These are phyloP conservation scores for Fusarium sororula DNA, from an alignment of 2,329 filamentous ascomycete species.

Conservation along the genomic window DNA sequence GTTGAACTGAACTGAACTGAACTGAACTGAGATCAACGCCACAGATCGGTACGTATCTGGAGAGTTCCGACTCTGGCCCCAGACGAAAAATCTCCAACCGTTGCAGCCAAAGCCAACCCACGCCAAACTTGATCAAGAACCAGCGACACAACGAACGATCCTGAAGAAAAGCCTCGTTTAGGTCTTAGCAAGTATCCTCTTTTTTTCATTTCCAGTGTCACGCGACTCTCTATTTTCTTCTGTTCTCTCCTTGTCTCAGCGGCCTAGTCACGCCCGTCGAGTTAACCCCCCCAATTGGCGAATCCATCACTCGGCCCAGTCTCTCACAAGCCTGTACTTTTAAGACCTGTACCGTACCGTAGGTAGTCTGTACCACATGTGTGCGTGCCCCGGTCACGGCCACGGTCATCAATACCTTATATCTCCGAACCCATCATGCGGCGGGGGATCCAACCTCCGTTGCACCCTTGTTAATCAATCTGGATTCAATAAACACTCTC, in stretches of 20 bases:
- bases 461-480: constrained; percentile 61
- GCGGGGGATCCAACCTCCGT: constrained; percentile 65
- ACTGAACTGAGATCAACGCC: constrained; percentile 5
- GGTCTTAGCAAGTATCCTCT: constrained; percentile 17
- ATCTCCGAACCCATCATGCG: constrained; percentile 58
- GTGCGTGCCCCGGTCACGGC: constrained; percentile 38
- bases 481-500: constrained; percentile 63
- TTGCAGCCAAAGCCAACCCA: constrained; percentile 8
- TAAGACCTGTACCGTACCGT: constrained; percentile 10
- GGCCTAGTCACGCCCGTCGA: constrained; percentile 9
- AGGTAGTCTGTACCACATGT: constrained; percentile 23
- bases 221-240: constrained; percentile 28
- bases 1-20: not conserved
- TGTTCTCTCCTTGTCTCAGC: constrained; percentile 14
- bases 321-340: constrained; percentile 30
- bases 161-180: constrained; percentile 16
- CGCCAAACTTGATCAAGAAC: constrained; percentile 30
- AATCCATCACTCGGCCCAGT: constrained; percentile 25
- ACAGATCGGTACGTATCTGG: constrained; percentile 29
- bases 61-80: constrained; percentile 18
- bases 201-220: constrained; percentile 30
- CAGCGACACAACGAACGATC: not conserved
- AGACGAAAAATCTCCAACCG: constrained; percentile 34
- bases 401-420: constrained; percentile 36
- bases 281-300: not conserved